A percentile compares a stretch with the other conserved stretches of the same genome.
Conservation (phyloP, 2,329 filamentous ascomycete genomes). For the Phoma sp. region DNA sequence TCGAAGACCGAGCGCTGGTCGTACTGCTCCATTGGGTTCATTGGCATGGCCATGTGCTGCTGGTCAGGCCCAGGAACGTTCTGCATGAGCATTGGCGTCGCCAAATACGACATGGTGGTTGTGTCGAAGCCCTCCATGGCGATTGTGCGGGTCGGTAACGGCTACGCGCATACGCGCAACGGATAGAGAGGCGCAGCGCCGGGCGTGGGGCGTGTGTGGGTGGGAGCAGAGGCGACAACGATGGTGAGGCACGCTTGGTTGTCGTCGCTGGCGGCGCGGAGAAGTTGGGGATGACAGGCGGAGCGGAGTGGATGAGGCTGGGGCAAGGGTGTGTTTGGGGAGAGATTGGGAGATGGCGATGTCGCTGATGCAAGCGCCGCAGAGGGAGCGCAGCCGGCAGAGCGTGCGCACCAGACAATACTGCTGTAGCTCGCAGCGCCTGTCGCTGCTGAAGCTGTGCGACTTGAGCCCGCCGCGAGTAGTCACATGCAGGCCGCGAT, state of each 20-base stretch:
- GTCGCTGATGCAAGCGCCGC: conserved; percentile 20
- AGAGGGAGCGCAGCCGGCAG: conserved; percentile 16
- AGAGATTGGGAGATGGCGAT: conserved; percentile 11
- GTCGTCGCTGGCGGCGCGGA: conserved; percentile 12
- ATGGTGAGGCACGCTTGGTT: conserved; percentile 14
- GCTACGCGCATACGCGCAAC: conserved; percentile 41
- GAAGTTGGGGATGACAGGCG: conserved; percentile 16
- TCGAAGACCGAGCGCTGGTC: conserved; percentile 67
- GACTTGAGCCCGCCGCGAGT: conserved; percentile 30
- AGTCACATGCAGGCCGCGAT: conserved; percentile 42
- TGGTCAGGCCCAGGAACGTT: conserved; percentile 55
- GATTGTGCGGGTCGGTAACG: conserved; percentile 20
- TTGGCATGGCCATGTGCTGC: conserved; percentile 47
- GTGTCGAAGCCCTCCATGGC: conserved; percentile 64
- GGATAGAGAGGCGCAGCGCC: conserved; percentile 6
- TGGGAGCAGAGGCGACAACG: conserved; percentile 13
- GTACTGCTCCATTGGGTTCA: conserved; percentile 60
- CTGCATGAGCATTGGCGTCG: conserved; percentile 62
- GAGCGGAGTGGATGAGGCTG: conserved; percentile 3
- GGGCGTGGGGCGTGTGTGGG: conserved; percentile 13
- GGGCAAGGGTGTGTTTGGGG: conserved; percentile 11
- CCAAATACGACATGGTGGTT: conserved; percentile 67
- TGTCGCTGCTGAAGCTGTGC: conserved; percentile 39
- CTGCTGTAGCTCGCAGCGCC: conserved; percentile 21
- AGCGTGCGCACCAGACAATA: conserved; percentile 32